Evolutionary conservation across 352 stramenopile species (phyloP), one percentile per base, ranked within the genome.

Genomic region (Phytophthora uliginosa): DNA sequence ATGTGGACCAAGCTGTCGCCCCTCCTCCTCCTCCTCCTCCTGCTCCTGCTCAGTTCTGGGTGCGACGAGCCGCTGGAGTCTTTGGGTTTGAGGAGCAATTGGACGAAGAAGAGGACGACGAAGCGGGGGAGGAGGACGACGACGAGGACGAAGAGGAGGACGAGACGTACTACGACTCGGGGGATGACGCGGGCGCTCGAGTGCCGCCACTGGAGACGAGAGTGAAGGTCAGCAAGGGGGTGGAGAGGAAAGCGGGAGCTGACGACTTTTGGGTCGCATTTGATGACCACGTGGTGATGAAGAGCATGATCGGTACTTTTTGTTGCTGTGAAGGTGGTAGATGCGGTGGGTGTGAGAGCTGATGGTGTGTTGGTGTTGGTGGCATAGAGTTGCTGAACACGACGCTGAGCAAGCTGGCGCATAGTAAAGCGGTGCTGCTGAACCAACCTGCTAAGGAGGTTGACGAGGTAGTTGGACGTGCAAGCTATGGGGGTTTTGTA

Each of bases 351-450:
- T 18, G 18, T 36, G 47, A 54, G 15, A 13, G 45, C 6, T 38
- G 2, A 59, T n/a, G 55, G 3, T 45, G 55, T 40, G 24, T 45
- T 64, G 55, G 20, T 65, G 15, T 53, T 53, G 7, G 17, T 50
- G 42, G 42, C n/a, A n/a, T n/a, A 93, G 85, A 91, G 52, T 67
- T 93, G n/a, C 75, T 93, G n/a, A 93, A 93, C 66, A 91, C 84
- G 31, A 88, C 82, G 5, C 54, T 90, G 26, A 87, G 76, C 36
- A 93, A 93, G 53, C 57, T 91, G 17, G 85, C 85, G 0, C 85
- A 93, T 55, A 79, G 67, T 22, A 79, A 81, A 34, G 75, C 91
- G 17, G 73, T 77, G n/a, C 63, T 93, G 28, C 61, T 91, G 33
- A 90, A 84, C 36, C 78, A 74, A 36, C 81, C 83, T 26, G 79